Evolutionary conservation across 225 moss, liverwort and hornwort species (phyloP).

Genomic region (Straminergon stramineum): DNA sequence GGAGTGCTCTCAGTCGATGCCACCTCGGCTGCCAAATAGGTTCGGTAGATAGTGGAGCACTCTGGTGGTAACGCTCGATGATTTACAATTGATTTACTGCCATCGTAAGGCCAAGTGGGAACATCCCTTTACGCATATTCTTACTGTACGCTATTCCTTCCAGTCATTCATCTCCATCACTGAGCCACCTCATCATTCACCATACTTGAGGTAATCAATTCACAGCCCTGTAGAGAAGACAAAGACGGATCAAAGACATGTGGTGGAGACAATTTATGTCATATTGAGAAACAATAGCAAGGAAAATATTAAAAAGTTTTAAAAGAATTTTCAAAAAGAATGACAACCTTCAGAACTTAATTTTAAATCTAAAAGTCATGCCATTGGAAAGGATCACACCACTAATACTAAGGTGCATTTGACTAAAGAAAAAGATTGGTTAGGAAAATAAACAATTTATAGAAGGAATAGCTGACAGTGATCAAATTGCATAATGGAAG

Average conservation of each 20-base stretch:
- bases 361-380: neutral
- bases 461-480: neutral
- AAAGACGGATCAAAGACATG: neutral
- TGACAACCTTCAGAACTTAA: neutral
- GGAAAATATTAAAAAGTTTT: neutral
- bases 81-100: too few species aligned
- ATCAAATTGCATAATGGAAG: neutral
- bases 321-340: neutral
- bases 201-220: neutral
- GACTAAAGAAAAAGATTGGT: neutral
- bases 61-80: too few species aligned
- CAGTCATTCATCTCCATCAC: neutral
- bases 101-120: too few species aligned
- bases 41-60: too few species aligned
- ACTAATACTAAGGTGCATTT: neutral
- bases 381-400: neutral
- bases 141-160: neutral
- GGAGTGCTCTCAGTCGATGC: too few species aligned
- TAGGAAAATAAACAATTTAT: neutral
- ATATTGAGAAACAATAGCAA: neutral
- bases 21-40: too few species aligned
- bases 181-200: neutral
- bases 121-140: neutral
- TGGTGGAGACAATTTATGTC: neutral
- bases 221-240: neutral